phyloP scores from a whole-genome alignment of 495 filamentous ascomycete genomes.

The Hypomontagnella submonticulosa region DNA sequence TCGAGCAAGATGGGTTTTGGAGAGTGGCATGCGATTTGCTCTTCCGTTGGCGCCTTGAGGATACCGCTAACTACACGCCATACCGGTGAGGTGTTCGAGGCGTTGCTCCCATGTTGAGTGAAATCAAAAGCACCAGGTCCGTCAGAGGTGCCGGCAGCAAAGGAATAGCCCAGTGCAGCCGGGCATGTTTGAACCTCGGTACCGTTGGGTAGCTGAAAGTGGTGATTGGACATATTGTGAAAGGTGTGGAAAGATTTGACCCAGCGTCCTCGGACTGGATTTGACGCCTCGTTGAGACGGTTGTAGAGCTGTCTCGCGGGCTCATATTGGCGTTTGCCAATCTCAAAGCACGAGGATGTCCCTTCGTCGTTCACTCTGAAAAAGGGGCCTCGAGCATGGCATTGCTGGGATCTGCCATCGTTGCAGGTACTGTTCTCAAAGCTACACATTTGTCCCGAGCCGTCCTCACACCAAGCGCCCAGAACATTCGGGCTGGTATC shows the following conservation, averaged over 20 bases:
- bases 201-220: conserved; percentile 80
- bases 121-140: conserved; percentile 95
- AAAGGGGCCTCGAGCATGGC: conserved; percentile 86
- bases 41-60: conserved; percentile 74
- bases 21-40: conserved; percentile 80
- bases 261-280: conserved; percentile 64
- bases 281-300: conserved; percentile 59
- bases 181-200: conserved; percentile 79
- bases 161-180: conserved; percentile 92
- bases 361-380: conserved; percentile 78
- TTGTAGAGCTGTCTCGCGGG: conserved; percentile 74
- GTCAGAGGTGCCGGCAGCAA: conserved; percentile 94
- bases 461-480: conserved; percentile 86
- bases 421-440: conserved; percentile 83
- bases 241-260: conserved; percentile 82
- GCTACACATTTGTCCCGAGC: conserved; percentile 72
- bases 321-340: conserved; percentile 77
- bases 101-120: conserved; percentile 81
- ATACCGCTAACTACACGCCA: conserved; percentile 81
- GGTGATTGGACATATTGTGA: conserved; percentile 77
- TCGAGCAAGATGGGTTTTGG: conserved; percentile 92
- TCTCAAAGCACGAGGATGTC: conserved; percentile 82
- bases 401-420: conserved; percentile 75
- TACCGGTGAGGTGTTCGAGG: conserved; percentile 80
- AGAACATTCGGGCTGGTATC: conserved; percentile 91